Evolutionary conservation across 495 filamentous ascomycete genomes (phyloP), one percentile per base, ranked within the genome.

Genomic region (Trichodelitschia bisporula): DNA sequence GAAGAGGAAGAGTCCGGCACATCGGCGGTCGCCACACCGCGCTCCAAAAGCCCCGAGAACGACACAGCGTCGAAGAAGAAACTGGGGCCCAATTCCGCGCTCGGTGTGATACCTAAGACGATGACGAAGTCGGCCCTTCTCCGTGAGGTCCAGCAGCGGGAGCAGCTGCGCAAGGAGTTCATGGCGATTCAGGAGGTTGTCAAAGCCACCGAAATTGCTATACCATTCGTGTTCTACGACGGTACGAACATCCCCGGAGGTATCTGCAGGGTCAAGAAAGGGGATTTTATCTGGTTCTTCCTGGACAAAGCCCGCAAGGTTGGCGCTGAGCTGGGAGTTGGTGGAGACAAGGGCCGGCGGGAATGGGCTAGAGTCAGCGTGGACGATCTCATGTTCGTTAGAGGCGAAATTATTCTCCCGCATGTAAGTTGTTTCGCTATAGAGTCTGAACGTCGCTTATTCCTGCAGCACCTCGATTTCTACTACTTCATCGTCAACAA

Each of bases 211-310:
- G 80, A 92, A 43, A 79, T 97, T 14, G 56, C 72, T 24, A 77
- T 97, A 2, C 86, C 86, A 0, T 97, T 97, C 50, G 79, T 93
- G 15, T 95, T 97, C 45, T 95, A 91, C 50, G 89, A 97, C 35
- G 86, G 86, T n/a, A 89, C 79, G 3, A 84, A 86, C 48, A 82
- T 77, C n/a, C 71, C 82, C 1, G 71, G 77, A 16, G 74, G 89
- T 14, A 55, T 61, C 13, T 84, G 70, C 43, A 67, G 66, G 38
- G 67, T 93, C 30, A 93, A 80, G 53, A 97, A 97, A 44, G 86
- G 86, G 0, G 83, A 93, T 39, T 68, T 62, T 29, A 56, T 86
- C 11, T 93, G 84, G 83, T 43, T 91, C 9, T 91, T 93, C 36
- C 55, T 97, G 3, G 86, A 95, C 46, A 67, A 76, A 38, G 82